Conservation (phyloP, 495 filamentous ascomycete genomes). For the Hyaloscypha variabilis region DNA sequence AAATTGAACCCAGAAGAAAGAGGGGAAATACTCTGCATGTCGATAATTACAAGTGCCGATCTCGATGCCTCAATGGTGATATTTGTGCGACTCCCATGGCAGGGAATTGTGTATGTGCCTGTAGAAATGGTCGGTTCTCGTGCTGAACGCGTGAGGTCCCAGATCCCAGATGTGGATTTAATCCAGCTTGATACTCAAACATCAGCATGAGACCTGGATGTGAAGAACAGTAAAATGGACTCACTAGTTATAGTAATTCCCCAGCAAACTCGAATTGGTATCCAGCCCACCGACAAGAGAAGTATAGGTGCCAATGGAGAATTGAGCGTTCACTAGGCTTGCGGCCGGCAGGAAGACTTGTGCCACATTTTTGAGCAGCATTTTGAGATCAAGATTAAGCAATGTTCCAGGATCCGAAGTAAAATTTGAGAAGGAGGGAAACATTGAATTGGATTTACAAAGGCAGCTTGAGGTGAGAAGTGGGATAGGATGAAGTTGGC, state of each 20-base stretch:
- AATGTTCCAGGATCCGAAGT: neutral
- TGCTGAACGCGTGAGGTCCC: slow-evolving; percentile 15
- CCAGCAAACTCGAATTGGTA: slow-evolving; percentile 8
- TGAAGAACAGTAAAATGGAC: too few relatives aligned
- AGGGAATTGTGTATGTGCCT: slow-evolving; percentile 8
- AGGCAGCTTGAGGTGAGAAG: neutral
- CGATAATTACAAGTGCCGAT: slow-evolving; percentile 16
- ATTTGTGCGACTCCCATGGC: slow-evolving; percentile 4
- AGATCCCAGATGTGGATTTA: slow-evolving; percentile 3
- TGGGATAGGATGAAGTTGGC: neutral
- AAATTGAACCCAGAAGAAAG: neutral
- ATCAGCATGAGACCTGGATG: too few relatives aligned
- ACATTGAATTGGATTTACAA: neutral
- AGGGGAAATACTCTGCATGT: slow-evolving; percentile 12
- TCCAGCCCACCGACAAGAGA: slow-evolving; percentile 4
- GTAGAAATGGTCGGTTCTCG: neutral
- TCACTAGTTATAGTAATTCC: slow-evolving; percentile 22
- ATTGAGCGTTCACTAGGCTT: slow-evolving; percentile 5
- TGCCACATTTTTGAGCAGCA: neutral
- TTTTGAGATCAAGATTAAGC: neutral
- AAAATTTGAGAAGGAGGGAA: neutral
- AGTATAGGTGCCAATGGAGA: slow-evolving; percentile 7
- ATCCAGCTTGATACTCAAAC: slow-evolving; percentile 14
- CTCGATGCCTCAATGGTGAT: slow-evolving; percentile 11
- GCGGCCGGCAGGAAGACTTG: neutral